Evolutionary conservation across 306 rosid species (phyloP).

Genomic region (Lotus japonicus): DNA sequence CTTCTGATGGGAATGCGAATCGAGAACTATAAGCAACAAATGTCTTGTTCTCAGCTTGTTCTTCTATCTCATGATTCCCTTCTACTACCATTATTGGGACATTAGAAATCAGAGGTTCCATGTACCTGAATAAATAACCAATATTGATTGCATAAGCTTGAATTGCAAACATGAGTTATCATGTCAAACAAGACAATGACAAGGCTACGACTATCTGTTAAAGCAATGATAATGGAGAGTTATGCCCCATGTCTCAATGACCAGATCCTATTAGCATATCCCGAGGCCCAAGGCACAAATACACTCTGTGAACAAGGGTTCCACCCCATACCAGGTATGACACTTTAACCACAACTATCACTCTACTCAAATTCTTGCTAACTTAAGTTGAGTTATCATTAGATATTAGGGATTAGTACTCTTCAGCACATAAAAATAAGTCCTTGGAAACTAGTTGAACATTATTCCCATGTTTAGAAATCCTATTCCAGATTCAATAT

Average conservation of each 20-base stretch:
- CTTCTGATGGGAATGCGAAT: slow-evolving; percentile 75
- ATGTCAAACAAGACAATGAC: background rate
- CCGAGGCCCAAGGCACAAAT: too few species aligned
- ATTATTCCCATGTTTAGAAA: background rate
- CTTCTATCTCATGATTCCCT: slow-evolving; percentile 91
- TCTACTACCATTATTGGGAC: slow-evolving; percentile 81
- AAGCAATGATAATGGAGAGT: background rate
- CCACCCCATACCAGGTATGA: too few species aligned
- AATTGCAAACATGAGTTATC: background rate
- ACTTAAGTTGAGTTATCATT: background rate
- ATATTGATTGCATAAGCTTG: background rate
- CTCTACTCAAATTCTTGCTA: too few species aligned
- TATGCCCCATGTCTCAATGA: too few species aligned
- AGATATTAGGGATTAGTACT: background rate
- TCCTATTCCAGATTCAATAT: background rate
- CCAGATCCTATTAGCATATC: too few species aligned
- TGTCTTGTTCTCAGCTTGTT: slow-evolving; percentile 56
- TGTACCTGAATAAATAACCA: slow-evolving; percentile 46
- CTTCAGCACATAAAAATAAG: background rate
- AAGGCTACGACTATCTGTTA: background rate
- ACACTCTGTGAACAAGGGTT: too few species aligned
- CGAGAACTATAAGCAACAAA: slow-evolving; percentile 79
- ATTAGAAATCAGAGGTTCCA: slow-evolving; percentile 70
- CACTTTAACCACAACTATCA: too few species aligned
- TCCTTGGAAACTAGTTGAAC: background rate